Conservation (phyloP, 2,329 filamentous ascomycete species). For the Arachnomyces sp. region DNA sequence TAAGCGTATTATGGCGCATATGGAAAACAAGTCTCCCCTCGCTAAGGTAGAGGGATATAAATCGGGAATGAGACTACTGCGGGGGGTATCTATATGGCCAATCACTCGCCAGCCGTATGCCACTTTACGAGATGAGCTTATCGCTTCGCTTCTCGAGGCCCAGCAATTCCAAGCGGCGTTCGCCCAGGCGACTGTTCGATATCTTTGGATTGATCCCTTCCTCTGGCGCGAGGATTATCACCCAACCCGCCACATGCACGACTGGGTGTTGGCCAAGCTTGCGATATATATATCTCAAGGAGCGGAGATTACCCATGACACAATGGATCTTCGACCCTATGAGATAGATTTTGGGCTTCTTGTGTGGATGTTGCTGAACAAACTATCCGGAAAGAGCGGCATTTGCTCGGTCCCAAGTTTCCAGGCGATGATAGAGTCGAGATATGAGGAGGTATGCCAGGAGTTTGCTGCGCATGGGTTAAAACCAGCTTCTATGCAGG, state of each 20-base stretch:
- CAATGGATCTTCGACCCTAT: slow-evolving; percentile 15
- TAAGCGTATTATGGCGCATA: slow-evolving; percentile 17
- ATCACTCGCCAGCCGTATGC: slow-evolving; percentile 48
- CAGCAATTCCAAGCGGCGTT: slow-evolving; percentile 41
- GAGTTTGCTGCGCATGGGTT: slow-evolving; percentile 20
- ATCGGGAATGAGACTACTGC: slow-evolving; percentile 33
- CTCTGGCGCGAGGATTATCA: slow-evolving; percentile 28
- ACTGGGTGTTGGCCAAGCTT: slow-evolving; percentile 26
- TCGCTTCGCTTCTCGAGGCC: slow-evolving; percentile 39
- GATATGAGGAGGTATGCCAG: slow-evolving; percentile 20
- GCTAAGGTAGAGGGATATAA: slow-evolving; percentile 29
- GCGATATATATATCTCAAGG: slow-evolving; percentile 22
- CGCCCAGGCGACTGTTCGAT: slow-evolving; percentile 43
- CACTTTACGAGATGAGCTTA: slow-evolving; percentile 45
- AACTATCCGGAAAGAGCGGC: slow-evolving; percentile 18
- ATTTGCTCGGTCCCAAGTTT: slow-evolving; percentile 25
- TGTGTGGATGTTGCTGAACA: slow-evolving; percentile 26
- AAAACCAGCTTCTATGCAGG: slow-evolving; percentile 18
- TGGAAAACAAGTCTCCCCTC: slow-evolving; percentile 12
- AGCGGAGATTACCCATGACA: slow-evolving; percentile 14
- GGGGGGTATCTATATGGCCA: slow-evolving; percentile 36
- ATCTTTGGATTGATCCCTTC: slow-evolving; percentile 43
- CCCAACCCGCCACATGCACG: slow-evolving; percentile 46
- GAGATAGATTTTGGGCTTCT: slow-evolving; percentile 24
- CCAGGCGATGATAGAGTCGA: slow-evolving; percentile 17